These are phyloP conservation scores for Exophiala phaeomuriformis DNA, from an alignment of 2,329 filamentous ascomycete genomes.

Conservation along the genomic window DNA sequence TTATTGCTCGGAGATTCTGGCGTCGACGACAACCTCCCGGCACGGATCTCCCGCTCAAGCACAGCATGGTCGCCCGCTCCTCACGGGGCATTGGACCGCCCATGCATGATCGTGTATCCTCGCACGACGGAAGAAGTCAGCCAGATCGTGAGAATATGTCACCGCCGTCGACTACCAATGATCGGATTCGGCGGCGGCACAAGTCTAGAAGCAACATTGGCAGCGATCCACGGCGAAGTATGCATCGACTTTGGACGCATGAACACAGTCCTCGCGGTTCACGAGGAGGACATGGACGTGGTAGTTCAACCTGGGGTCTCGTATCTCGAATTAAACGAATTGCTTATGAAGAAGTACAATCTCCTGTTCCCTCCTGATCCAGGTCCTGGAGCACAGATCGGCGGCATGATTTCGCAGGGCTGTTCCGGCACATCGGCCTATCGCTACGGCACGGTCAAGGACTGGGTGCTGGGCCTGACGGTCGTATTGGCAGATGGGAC, in stretches of 20 bases:
- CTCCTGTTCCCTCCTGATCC: slow-evolving; percentile 91
- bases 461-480: slow-evolving; percentile 65
- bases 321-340: slow-evolving; percentile 80
- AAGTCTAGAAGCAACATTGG: slow-evolving; percentile 83
- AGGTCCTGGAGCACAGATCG: slow-evolving; percentile 54
- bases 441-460: slow-evolving; percentile 67
- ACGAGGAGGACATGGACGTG: slow-evolving; percentile 83
- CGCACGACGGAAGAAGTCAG: slow-evolving; percentile 58
- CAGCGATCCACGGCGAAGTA: slow-evolving; percentile 74
- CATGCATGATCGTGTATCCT: slow-evolving; percentile 34
- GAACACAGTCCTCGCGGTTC: slow-evolving; percentile 70
- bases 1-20: background rate
- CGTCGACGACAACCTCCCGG: slow-evolving; percentile 53
- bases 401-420: slow-evolving; percentile 59
- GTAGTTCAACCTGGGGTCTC: slow-evolving; percentile 83
- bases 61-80: slow-evolving; percentile 8
- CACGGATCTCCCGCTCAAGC: slow-evolving; percentile 55
- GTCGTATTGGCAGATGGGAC: slow-evolving; percentile 63
- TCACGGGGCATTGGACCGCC: slow-evolving; percentile 1
- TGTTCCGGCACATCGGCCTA: slow-evolving; percentile 56
- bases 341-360: slow-evolving; percentile 58
- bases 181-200: slow-evolving; percentile 68
- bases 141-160: slow-evolving; percentile 60
- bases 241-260: slow-evolving; percentile 84
- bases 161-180: slow-evolving; percentile 73